Evolutionary conservation across 768 basidiomycete species (phyloP).

Genomic region (Chiua virens): DNA sequence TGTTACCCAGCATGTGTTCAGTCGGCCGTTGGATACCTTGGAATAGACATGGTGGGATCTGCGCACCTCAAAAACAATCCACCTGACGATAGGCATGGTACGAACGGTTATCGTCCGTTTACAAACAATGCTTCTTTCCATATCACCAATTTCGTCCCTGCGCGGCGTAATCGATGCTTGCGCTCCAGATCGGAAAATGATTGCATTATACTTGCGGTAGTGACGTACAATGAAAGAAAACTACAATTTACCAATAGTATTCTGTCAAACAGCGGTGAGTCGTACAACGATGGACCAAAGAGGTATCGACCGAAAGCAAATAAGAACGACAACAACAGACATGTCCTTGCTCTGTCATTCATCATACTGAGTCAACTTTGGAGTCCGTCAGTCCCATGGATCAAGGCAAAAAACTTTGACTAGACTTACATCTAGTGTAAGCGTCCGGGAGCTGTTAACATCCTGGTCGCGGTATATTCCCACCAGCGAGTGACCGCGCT

Average conservation of each 20-base stretch:
- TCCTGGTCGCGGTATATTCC: slow-evolving; percentile 95
- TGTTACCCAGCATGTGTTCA: too few species aligned
- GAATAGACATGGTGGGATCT: too few species aligned
- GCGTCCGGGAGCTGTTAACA: slow-evolving; percentile 85
- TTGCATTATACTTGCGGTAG: background rate
- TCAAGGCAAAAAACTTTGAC: background rate
- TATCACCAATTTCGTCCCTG: too few species aligned
- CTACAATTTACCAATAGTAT: background rate
- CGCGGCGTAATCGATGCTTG: too few species aligned
- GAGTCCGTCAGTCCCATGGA: slow-evolving; percentile 5
- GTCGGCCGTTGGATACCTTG: too few species aligned
- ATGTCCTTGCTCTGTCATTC: slow-evolving; percentile 16
- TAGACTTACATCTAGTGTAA: slow-evolving; percentile 82
- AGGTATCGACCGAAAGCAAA: slow-evolving; percentile 18
- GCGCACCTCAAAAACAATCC: too few species aligned
- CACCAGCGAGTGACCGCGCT: slow-evolving; percentile 85
- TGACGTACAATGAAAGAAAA: background rate
- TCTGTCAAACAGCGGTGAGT: too few species aligned
- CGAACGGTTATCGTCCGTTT: too few species aligned
- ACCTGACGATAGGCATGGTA: too few species aligned
- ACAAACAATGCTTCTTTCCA: too few species aligned
- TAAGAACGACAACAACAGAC: slow-evolving; percentile 13
- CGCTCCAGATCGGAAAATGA: too few species aligned
- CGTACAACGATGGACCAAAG: background rate
- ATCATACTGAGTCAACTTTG: slow-evolving; percentile 30